These are phyloP conservation scores for Beta macrorhiza DNA, from an alignment of 179 eudicot species.

Conservation along the genomic window DNA sequence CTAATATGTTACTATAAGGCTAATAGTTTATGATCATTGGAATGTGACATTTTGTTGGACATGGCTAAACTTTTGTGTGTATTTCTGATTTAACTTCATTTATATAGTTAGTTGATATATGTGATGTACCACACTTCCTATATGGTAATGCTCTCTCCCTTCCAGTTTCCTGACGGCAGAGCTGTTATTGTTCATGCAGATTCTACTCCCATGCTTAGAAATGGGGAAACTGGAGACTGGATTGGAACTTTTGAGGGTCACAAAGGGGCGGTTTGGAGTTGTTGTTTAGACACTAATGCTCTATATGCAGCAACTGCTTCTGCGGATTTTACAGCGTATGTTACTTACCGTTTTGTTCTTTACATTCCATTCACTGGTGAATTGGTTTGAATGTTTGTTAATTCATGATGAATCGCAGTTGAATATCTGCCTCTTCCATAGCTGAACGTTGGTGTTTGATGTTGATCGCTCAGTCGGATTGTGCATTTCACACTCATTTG, in stretches of 20 bases:
- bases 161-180: neutral
- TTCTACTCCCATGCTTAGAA: constrained; percentile 93
- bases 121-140: neutral
- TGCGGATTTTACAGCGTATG: constrained; percentile 96
- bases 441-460: neutral
- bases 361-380: neutral
- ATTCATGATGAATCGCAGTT: constrained; percentile 1
- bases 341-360: neutral
- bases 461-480: neutral
- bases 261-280: constrained; percentile 99
- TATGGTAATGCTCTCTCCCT: neutral
- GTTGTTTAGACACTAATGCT: constrained; percentile 88
- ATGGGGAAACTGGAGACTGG: constrained; percentile 99
- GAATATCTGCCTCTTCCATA: neutral
- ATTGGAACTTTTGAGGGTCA: constrained; percentile 97
- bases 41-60: neutral
- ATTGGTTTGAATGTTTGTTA: constrained; percentile 7
- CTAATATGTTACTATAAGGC: neutral
- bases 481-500: too few species aligned
- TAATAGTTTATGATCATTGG: neutral
- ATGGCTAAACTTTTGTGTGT: neutral
- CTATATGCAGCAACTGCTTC: constrained; percentile 90
- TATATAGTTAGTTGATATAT: neutral
- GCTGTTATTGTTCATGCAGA: constrained; percentile 35
- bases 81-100: neutral